Base-by-base conservation (phyloP, 2,329 filamentous ascomycete species). In the Scorias spongiosa region DNA sequence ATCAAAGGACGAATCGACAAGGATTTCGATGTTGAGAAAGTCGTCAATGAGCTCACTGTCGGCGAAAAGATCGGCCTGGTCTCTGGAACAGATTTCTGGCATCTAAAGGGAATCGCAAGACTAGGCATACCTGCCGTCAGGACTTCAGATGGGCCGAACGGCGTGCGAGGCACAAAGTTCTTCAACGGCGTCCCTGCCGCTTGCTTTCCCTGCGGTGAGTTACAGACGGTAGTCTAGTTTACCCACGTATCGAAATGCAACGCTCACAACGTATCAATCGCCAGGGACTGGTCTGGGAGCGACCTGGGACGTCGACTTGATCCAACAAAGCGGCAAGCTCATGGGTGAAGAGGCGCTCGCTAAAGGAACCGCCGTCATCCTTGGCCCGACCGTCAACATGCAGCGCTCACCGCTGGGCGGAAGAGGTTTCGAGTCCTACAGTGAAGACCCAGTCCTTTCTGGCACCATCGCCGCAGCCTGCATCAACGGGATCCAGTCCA, bases 401-500 rank as follows among this genome's bases (percentile, higher is more conserved):
- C 84, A 91, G 55, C 75, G 85, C 12, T 83, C 83, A 41, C 85
- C 85, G 0, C 70, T 91, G 0, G 84, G 84, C n/a, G 85, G 85
- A 14, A 74, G 85, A 47, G 87, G 87, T 50, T 93, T 91, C 52
- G 85, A 93, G 62, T 87, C 84, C 0, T 91, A 87, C 59, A 86
- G 82, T 0, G 85, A 91, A 60, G 85, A 91, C 51, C 84, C 84
- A 0, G 72, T 80, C 9, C 69, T 93, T 5, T 84, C 83, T 84
- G 44, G 81, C 2, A 80, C 85, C 55, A 71, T 83, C 45, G 77
- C 74, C 1, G 78, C 83, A 51, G 65, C 69, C 28, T 73, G 73
- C 44, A 66, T 77, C 34, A 70, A 65, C 42, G 76, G 81, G 17
- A 64, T 85, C 2, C 84, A 91, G 56, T 78, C 80, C 18, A 79